These are phyloP conservation scores for Myxozyma neotropica DNA, from an alignment of 805 yeast genomes.

Conservation along the genomic window DNA sequence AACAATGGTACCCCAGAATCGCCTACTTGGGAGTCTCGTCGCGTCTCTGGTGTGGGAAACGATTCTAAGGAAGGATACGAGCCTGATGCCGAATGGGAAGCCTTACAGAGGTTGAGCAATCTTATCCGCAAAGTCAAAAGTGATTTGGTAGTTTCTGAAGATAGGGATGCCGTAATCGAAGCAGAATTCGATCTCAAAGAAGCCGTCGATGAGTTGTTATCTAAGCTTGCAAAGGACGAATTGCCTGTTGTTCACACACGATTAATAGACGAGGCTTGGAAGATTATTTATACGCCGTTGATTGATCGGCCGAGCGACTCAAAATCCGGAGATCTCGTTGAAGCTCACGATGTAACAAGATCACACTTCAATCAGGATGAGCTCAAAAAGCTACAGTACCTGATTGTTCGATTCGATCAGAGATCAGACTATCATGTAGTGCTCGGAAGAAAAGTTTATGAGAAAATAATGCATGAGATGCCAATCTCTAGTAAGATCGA, in stretches of 20 bases:
- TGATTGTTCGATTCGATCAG: slow-evolving; percentile 12
- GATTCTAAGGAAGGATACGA: slow-evolving; percentile 13
- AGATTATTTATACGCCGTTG: slow-evolving; percentile 20
- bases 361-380: slow-evolving; percentile 15
- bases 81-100: slow-evolving; percentile 33
- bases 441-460: slow-evolving; percentile 28
- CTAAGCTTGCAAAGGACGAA: slow-evolving; percentile 13
- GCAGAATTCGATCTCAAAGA: slow-evolving; percentile 22
- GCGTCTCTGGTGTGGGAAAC: not conserved
- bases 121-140: slow-evolving; percentile 27
- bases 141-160: slow-evolving; percentile 2
- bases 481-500: not conserved
- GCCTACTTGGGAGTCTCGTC: slow-evolving; percentile 14
- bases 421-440: slow-evolving; percentile 25
- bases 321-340: slow-evolving; percentile 12
- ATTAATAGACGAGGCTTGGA: slow-evolving; percentile 30
- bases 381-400: slow-evolving; percentile 12
- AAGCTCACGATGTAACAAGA: not conserved
- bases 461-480: slow-evolving; percentile 9
- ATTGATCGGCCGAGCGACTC: slow-evolving; percentile 13
- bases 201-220: slow-evolving; percentile 20
- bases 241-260: slow-evolving; percentile 26
- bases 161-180: slow-evolving; percentile 1
- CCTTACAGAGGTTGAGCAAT: slow-evolving; percentile 23
- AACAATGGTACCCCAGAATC: not conserved